These are phyloP conservation scores for Lactarius evosmus DNA, from an alignment of 768 basidiomycete genomes.

Conservation along the genomic window DNA sequence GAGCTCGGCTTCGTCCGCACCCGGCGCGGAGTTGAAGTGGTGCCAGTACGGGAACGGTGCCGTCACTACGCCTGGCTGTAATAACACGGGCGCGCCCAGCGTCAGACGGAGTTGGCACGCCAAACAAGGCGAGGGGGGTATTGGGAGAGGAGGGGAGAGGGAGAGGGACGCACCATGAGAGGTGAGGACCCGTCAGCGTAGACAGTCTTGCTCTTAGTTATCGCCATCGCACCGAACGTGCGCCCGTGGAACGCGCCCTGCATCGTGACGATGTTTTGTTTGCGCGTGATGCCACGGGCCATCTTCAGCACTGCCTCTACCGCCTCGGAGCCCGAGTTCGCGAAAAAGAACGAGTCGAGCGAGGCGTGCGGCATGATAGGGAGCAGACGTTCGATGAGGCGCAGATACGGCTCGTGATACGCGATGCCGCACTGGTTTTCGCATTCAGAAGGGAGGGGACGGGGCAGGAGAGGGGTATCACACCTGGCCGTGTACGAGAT, in stretches of 20 bases:
- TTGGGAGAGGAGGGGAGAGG: neutral
- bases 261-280: conserved; percentile 88
- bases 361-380: conserved; percentile 90
- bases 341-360: conserved; percentile 94
- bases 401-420: conserved; percentile 81
- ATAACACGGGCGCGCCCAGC: no score
- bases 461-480: conserved; percentile 1
- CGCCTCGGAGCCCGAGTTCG: conserved; percentile 95
- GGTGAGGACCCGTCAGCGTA: conserved; percentile 79
- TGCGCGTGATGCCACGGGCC: conserved; percentile 70
- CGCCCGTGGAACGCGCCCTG: conserved; percentile 93
- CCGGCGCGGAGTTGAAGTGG: conserved; percentile 57
- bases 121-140: no score
- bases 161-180: conserved; percentile 61
- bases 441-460: neutral
- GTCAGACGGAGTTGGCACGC: neutral
- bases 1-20: conserved; percentile 55
- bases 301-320: conserved; percentile 89
- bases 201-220: conserved; percentile 92
- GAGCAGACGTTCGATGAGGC: conserved; percentile 79
- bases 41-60: conserved; percentile 95
- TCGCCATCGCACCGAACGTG: conserved; percentile 88
- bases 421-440: conserved; percentile 75
- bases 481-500: conserved; percentile 77
- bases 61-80: conserved; percentile 76